Evolutionary conservation across 352 stramenopile species (phyloP).

Genomic region (Phytophthora citrophthora): DNA sequence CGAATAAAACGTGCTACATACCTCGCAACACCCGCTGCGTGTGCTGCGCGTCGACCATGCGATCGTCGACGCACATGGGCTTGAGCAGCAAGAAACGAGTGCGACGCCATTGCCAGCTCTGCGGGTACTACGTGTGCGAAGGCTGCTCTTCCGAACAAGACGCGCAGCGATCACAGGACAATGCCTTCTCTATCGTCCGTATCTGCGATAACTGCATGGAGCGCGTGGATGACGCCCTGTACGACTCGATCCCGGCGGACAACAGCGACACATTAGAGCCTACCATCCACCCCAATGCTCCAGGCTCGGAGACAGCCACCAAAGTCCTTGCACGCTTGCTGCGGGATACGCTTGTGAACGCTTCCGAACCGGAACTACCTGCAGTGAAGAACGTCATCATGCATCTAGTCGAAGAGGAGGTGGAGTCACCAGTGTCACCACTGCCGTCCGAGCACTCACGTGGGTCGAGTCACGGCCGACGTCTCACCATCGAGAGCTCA

Average conservation of each 20-base stretch:
- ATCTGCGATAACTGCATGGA: constrained; percentile 46
- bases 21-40: constrained; percentile 49
- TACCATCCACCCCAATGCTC: constrained; percentile 17
- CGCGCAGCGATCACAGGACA: constrained; percentile 22
- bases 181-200: constrained; percentile 26
- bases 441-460: constrained; percentile 3
- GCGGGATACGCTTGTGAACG: constrained; percentile 39
- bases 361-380: constrained; percentile 22
- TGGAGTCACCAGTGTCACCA: not conserved
- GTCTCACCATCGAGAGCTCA: constrained; percentile 25
- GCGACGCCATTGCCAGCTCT: constrained; percentile 46
- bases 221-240: constrained; percentile 43
- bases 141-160: constrained; percentile 46
- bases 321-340: constrained; percentile 37
- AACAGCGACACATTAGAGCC: constrained; percentile 21
- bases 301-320: constrained; percentile 24
- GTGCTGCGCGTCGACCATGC: constrained; percentile 44
- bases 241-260: constrained; percentile 32
- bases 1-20: constrained; percentile 14
- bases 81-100: constrained; percentile 38
- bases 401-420: constrained; percentile 40
- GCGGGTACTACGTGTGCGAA: constrained; percentile 56
- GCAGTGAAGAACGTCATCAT: constrained; percentile 54
- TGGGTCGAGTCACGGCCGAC: not conserved
- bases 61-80: constrained; percentile 24